Conservation (phyloP, 768 basidiomycete genomes). For the Lanmaoa pseudosensibilis region DNA sequence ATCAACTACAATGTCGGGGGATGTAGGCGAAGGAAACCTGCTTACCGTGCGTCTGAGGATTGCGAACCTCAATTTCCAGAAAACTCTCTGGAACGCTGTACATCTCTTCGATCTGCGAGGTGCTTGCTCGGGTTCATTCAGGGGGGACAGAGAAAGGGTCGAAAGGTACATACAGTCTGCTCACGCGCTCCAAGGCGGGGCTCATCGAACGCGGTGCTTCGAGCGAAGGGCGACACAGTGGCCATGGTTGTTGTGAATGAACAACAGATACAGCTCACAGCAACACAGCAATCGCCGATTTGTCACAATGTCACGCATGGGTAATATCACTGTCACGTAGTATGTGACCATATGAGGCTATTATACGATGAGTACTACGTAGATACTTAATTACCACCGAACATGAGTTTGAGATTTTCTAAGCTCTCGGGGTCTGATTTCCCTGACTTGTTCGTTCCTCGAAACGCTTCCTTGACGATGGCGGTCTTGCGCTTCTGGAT, state of each 20-base stretch:
- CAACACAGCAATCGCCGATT: constrained; percentile 18
- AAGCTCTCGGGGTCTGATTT: constrained; percentile 67
- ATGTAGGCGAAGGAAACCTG: neutral
- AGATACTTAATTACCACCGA: constrained; percentile 9
- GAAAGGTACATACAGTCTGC: constrained; percentile 49
- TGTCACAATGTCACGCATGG: constrained; percentile 26
- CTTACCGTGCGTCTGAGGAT: constrained; percentile 93
- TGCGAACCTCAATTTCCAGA: constrained; percentile 94
- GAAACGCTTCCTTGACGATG: constrained; percentile 82
- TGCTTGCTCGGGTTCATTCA: constrained; percentile 37
- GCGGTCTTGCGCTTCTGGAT: constrained; percentile 88
- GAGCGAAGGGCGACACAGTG: constrained; percentile 59
- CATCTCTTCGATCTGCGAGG: constrained; percentile 89
- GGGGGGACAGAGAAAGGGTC: constrained; percentile 9
- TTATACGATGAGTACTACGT: constrained; percentile 30
- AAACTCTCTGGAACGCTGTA: constrained; percentile 97
- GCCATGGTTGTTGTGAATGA: constrained; percentile 31
- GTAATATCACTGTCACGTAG: constrained; percentile 47
- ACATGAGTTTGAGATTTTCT: constrained; percentile 64
- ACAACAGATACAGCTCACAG: constrained; percentile 18
- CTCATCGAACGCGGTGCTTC: constrained; percentile 57
- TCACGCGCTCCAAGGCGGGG: constrained; percentile 48
- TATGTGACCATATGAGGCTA: too few species aligned
- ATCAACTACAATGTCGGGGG: neutral
- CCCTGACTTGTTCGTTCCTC: constrained; percentile 46